A percentile compares a stretch with the other conserved stretches of the same genome.
Conservation (phyloP, 495 filamentous ascomycete species). For the Pyrenula aspistea region DNA sequence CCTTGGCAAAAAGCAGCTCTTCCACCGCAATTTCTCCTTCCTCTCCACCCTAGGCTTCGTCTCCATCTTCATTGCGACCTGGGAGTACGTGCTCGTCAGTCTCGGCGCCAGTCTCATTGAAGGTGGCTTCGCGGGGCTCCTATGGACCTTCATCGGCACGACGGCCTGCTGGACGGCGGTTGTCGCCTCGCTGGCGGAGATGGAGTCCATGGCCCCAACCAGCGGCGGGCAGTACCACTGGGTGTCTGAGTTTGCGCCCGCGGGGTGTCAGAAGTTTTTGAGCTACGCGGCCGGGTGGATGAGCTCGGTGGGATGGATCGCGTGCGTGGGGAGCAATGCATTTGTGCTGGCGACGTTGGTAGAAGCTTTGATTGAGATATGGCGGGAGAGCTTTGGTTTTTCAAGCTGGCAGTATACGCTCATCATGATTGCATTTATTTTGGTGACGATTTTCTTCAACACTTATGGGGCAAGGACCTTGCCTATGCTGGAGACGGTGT, state of each 20-base stretch:
- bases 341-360: background rate
- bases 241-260: constrained; percentile 11
- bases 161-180: background rate
- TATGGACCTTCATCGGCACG: background rate
- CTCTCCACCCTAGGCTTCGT: background rate
- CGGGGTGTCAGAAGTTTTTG: background rate
- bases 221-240: constrained; percentile 31
- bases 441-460: background rate
- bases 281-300: background rate
- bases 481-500: background rate
- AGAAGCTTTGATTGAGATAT: background rate
- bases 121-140: background rate
- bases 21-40: background rate
- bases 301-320: background rate
- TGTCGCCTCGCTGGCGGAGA: background rate
- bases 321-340: background rate
- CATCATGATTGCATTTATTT: background rate
- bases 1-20: background rate
- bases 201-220: constrained; percentile 13
- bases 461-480: background rate
- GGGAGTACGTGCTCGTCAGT: background rate
- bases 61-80: background rate
- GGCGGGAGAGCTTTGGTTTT: background rate
- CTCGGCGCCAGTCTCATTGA: background rate
- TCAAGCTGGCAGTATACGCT: background rate